These are phyloP conservation scores for Aurantiochytrium sp. DNA, from an alignment of 108 stramenopile species.

Conservation along the genomic window DNA sequence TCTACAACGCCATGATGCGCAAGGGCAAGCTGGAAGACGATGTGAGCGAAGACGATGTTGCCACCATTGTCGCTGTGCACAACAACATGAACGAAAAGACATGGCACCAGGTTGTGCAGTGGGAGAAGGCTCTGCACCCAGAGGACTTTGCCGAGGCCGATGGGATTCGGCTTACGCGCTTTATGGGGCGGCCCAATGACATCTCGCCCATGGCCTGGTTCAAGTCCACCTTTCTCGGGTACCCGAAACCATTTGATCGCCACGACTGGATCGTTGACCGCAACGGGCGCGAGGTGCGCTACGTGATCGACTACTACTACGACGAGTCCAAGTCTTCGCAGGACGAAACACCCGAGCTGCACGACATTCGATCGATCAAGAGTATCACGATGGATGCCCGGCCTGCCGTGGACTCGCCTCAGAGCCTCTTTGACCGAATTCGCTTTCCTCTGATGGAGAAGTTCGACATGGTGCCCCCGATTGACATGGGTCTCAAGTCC, in stretches of 20 bases:
- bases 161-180: slow-evolving; percentile 62
- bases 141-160: not conserved
- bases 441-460: slow-evolving; percentile 64
- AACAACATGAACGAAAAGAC: slow-evolving; percentile 99
- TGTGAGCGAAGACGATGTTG: slow-evolving; percentile 69
- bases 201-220: slow-evolving; percentile 77
- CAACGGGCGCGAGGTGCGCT: slow-evolving; percentile 72
- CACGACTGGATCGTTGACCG: slow-evolving; percentile 95
- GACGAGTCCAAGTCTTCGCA: slow-evolving; percentile 43
- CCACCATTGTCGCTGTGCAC: slow-evolving; percentile 86
- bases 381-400: slow-evolving; percentile 87
- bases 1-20: slow-evolving; percentile 89
- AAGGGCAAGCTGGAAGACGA: slow-evolving; percentile 80
- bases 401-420: slow-evolving; percentile 75
- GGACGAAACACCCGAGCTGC: slow-evolving; percentile 51
- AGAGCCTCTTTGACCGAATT: slow-evolving; percentile 56
- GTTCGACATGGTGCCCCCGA: slow-evolving; percentile 44
- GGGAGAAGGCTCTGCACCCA: slow-evolving; percentile 63
- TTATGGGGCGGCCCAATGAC: slow-evolving; percentile 83
- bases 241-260: slow-evolving; percentile 92
- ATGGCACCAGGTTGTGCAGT: slow-evolving; percentile 82
- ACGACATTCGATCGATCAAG: slow-evolving; percentile 54
- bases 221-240: slow-evolving; percentile 62
- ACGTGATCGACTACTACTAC: slow-evolving; percentile 97
- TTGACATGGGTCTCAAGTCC: slow-evolving; percentile 11